These are phyloP conservation scores for Colletotrichum chrysophilum DNA, from an alignment of 2,329 filamentous ascomycete genomes.

Conservation along the genomic window DNA sequence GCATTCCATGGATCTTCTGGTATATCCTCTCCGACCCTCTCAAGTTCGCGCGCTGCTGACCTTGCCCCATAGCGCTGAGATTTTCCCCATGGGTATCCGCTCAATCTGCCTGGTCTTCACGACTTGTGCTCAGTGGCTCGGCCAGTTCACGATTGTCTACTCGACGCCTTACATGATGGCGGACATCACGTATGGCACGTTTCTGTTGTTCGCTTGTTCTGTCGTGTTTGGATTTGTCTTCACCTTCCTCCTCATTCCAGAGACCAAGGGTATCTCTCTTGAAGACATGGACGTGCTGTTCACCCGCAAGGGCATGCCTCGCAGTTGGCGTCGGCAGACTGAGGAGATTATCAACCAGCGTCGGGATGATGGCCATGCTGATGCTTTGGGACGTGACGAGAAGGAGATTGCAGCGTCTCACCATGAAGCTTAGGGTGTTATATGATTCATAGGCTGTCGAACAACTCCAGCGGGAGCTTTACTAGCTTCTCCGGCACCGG, in stretches of 20 bases:
- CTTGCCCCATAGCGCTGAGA: neutral
- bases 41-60: constrained; percentile 26
- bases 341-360: constrained; percentile 23
- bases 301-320: neutral
- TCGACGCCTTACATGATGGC: constrained; percentile 32
- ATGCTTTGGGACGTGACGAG: neutral
- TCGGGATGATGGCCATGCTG: constrained; percentile 19
- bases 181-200: constrained; percentile 42
- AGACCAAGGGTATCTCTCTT: constrained; percentile 28
- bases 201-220: constrained; percentile 48
- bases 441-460: neutral
- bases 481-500: neutral
- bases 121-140: constrained; percentile 31
- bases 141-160: constrained; percentile 30
- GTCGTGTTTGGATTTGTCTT: constrained; percentile 41
- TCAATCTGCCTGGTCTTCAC: constrained; percentile 28
- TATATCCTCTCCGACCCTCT: constrained; percentile 38
- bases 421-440: neutral
- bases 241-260: constrained; percentile 24
- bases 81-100: constrained; percentile 26
- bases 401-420: neutral
- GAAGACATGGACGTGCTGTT: constrained; percentile 33
- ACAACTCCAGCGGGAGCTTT: neutral
- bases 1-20: constrained; percentile 28
- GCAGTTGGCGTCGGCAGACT: neutral